Conservation (phyloP, 306 rosid genomes). For the Begonia loranthoides region DNA sequence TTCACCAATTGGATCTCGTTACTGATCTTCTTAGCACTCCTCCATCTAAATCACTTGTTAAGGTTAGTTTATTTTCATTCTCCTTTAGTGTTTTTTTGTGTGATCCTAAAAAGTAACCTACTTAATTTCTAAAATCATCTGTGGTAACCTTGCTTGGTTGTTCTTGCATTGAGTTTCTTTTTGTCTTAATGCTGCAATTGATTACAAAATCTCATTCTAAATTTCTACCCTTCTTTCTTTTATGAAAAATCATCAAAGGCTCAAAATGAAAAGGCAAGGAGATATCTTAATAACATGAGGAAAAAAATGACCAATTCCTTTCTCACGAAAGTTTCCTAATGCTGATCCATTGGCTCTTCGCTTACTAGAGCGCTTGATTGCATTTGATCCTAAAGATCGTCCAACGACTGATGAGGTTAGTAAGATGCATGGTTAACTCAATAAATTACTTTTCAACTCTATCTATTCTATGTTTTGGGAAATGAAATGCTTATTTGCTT, state of each 20-base stretch:
- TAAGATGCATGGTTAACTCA: constrained; percentile 1
- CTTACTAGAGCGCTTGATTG: constrained; percentile 64
- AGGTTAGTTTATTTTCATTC: constrained; percentile 38
- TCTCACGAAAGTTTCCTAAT: constrained; percentile 69
- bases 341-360: constrained; percentile 70
- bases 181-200: not conserved
- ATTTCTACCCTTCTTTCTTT: not conserved
- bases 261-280: constrained; percentile 93
- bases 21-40: constrained; percentile 97
- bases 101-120: not conserved
- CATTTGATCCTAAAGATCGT: constrained; percentile 96
- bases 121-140: too few relatives aligned
- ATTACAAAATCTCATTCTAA: not conserved
- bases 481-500: constrained; percentile 7
- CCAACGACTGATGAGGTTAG: constrained; percentile 78
- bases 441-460: not conserved
- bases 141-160: too few relatives aligned
- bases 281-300: constrained; percentile 83
- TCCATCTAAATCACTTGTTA: constrained; percentile 61
- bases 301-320: constrained; percentile 69
- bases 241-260: constrained; percentile 37
- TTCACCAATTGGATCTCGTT: constrained; percentile 95
- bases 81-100: not conserved
- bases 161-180: not conserved
- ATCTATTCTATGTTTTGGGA: not conserved